phyloP scores from a whole-genome alignment of 2,329 filamentous ascomycete species.

The Trichoderma sp. region DNA sequence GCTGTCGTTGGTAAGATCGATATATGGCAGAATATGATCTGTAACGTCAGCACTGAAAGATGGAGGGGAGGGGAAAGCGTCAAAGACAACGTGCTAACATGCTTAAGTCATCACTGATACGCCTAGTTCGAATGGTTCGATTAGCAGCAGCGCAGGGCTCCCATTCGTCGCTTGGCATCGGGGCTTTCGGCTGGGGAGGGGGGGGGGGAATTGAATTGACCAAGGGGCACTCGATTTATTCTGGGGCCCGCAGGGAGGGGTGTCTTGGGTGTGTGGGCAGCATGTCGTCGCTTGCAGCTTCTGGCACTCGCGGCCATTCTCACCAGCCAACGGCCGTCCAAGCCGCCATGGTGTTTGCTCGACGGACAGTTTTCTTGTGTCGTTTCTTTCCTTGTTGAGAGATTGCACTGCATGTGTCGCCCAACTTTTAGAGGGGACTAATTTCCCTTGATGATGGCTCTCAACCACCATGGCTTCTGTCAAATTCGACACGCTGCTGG shows the following conservation, averaged over 20 bases:
- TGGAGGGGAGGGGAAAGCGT: not conserved
- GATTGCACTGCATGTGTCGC: not conserved
- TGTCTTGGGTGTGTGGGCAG: not conserved
- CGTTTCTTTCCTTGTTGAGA: not conserved
- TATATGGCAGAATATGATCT: slow-evolving; percentile 8
- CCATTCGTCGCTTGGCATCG: slow-evolving; percentile 16
- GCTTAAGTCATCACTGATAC: slow-evolving; percentile 16
- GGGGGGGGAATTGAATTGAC: slow-evolving; percentile 6
- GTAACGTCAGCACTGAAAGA: slow-evolving; percentile 19
- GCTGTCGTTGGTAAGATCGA: slow-evolving; percentile 7
- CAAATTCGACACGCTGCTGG: not conserved
- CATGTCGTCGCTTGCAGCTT: not conserved
- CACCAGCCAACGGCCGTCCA: not conserved
- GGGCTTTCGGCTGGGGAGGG: slow-evolving; percentile 12
- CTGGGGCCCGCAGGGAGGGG: not conserved
- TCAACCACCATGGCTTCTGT: not conserved
- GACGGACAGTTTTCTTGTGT: not conserved
- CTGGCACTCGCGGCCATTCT: not conserved
- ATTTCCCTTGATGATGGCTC: not conserved
- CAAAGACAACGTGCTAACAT: not conserved
- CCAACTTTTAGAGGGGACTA: not conserved
- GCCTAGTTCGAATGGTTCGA: not conserved
- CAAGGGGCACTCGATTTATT: slow-evolving; percentile 9
- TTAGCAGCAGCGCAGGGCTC: not conserved
- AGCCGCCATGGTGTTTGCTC: not conserved